Conservation (phyloP, 169 alveolate species). For the Toxoplasma gondii region DNA sequence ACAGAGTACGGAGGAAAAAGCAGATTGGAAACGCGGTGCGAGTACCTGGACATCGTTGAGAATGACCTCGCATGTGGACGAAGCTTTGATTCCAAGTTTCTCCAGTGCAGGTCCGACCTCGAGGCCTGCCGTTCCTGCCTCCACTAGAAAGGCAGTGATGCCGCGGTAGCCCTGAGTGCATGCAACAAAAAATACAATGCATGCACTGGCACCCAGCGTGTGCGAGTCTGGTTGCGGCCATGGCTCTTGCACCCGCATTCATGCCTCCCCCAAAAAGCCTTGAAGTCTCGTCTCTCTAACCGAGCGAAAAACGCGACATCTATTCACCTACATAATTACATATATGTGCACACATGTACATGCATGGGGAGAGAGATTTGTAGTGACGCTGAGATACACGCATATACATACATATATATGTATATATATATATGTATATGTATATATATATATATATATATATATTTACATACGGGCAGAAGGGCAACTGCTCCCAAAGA, state of each 20-base stretch:
- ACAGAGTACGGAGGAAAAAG: no score
- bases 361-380: not conserved
- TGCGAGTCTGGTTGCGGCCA: no score
- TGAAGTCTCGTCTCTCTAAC: no score
- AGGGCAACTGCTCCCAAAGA: not conserved
- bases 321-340: no score
- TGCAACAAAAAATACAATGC: not conserved
- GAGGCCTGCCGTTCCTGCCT: slow-evolving; percentile 44
- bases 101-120: slow-evolving; percentile 23
- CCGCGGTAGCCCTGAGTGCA: slow-evolving; percentile 46
- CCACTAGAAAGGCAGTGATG: slow-evolving; percentile 56
- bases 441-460: not conserved
- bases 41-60: slow-evolving; percentile 47
- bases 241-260: not conserved
- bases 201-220: no score
- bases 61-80: slow-evolving; percentile 57
- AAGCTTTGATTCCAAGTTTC: slow-evolving; percentile 61
- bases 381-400: no score
- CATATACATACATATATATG: not conserved
- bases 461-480: not conserved
- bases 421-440: not conserved
- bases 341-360: no score
- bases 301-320: no score
- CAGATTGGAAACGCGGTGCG: no score
- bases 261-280: no score